These are phyloP conservation scores for Pleurotus tuber-regium DNA, from an alignment of 768 basidiomycete genomes.

Conservation along the genomic window DNA sequence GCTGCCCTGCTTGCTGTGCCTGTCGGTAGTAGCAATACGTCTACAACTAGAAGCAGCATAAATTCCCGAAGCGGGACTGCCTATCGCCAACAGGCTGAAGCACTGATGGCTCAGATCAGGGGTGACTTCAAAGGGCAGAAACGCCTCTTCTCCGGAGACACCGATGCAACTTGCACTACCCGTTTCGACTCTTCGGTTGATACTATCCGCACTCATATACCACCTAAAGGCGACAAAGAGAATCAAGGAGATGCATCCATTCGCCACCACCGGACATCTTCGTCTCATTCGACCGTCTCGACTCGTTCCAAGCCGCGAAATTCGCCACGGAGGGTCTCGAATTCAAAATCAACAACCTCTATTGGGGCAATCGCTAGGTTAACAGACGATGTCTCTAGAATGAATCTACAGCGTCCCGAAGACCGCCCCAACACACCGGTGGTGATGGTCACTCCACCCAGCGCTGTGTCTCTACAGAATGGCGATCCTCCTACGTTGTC, in stretches of 20 bases:
- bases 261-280: constrained; percentile 30
- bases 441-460: constrained; percentile 13
- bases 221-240: constrained; percentile 26
- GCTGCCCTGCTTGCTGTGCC: constrained; percentile 34
- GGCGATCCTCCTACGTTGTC: constrained; percentile 25
- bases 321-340: constrained; percentile 11
- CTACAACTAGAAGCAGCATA: constrained; percentile 52
- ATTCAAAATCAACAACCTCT: not conserved
- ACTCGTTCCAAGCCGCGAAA: constrained; percentile 22
- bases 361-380: constrained; percentile 15
- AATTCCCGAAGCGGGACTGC: constrained; percentile 21
- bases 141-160: constrained; percentile 68
- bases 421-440: not conserved
- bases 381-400: constrained; percentile 21
- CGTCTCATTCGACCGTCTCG: constrained; percentile 28
- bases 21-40: constrained; percentile 27
- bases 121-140: constrained; percentile 74
- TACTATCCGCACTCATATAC: not conserved
- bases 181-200: constrained; percentile 25
- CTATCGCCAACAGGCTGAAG: constrained; percentile 75
- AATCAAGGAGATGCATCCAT: constrained; percentile 25
- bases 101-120: constrained; percentile 84
- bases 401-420: constrained; percentile 21
- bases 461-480: constrained; percentile 17
- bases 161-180: constrained; percentile 46